phyloP scores from a whole-genome alignment of 2,329 filamentous ascomycete genomes.

The Ophiocordyceps camponoti-rufipedis region DNA sequence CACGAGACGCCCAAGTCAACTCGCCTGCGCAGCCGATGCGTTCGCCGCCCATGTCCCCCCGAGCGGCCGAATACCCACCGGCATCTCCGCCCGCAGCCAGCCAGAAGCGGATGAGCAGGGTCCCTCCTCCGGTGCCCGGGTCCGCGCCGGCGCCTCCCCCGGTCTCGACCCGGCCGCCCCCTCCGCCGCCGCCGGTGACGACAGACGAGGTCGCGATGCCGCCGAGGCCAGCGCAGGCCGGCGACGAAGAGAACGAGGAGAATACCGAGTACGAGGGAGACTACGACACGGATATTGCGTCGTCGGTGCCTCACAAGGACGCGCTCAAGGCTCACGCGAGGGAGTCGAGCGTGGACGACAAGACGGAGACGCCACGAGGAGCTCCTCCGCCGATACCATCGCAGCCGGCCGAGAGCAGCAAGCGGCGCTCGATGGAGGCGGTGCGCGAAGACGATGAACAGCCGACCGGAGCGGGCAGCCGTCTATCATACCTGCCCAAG shows the following conservation, averaged over 20 bases:
- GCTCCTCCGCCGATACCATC: slow-evolving; percentile 47
- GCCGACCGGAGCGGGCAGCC: background rate
- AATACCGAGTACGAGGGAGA: slow-evolving; percentile 92
- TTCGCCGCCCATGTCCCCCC: slow-evolving; percentile 17
- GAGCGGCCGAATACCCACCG: slow-evolving; percentile 21
- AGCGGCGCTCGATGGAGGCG: slow-evolving; percentile 48
- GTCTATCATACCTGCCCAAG: slow-evolving; percentile 4
- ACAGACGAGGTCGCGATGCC: slow-evolving; percentile 7
- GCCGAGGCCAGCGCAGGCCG: slow-evolving; percentile 22
- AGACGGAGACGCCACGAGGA: slow-evolving; percentile 29
- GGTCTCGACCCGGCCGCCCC: slow-evolving; percentile 41
- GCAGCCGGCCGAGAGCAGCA: slow-evolving; percentile 31
- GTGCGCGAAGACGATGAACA: slow-evolving; percentile 19
- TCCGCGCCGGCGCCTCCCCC: slow-evolving; percentile 26
- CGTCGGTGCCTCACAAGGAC: slow-evolving; percentile 86
- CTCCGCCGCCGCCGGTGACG: slow-evolving; percentile 42
- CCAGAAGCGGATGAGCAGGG: slow-evolving; percentile 36
- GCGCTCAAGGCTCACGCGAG: slow-evolving; percentile 67
- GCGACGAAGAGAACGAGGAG: slow-evolving; percentile 55
- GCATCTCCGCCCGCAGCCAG: slow-evolving; percentile 22
- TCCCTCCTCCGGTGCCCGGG: slow-evolving; percentile 42
- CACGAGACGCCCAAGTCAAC: slow-evolving; percentile 20
- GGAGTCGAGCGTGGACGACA: slow-evolving; percentile 60
- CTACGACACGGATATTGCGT: slow-evolving; percentile 93
- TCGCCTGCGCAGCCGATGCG: slow-evolving; percentile 9